Conservation (phyloP, 202 grass and related monocot genomes). For the Setaria italica region DNA sequence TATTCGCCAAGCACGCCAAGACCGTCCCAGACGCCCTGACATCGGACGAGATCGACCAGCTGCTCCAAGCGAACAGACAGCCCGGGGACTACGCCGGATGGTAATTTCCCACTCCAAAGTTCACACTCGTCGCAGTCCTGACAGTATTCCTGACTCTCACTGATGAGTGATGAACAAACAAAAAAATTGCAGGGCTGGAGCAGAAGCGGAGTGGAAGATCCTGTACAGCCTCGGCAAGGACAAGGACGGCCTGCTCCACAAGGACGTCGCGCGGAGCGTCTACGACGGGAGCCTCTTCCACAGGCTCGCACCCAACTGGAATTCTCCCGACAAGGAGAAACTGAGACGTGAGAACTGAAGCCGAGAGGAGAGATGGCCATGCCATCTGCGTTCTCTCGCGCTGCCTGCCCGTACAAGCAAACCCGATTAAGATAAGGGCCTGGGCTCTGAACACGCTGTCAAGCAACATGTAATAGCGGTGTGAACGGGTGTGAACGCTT, state of each 20-base stretch:
- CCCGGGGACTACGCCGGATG: slow-evolving; percentile 58
- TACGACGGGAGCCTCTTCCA: slow-evolving; percentile 81
- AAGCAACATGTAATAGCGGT: neutral
- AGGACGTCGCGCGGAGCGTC: slow-evolving; percentile 55
- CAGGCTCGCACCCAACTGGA: slow-evolving; percentile 49
- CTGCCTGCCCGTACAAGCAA: neutral
- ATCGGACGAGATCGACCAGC: slow-evolving; percentile 60
- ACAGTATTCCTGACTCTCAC: too few species aligned
- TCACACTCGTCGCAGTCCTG: too few species aligned
- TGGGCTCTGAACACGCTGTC: slow-evolving; percentile 13
- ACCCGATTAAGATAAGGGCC: neutral
- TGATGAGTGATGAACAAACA: too few species aligned
- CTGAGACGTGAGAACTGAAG: slow-evolving; percentile 21
- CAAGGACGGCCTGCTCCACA: slow-evolving; percentile 70
- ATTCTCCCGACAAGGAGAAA: neutral
- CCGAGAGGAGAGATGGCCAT: neutral
- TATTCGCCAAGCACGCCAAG: slow-evolving; percentile 70
- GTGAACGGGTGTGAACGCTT: slow-evolving; percentile 40
- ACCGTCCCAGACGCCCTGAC: slow-evolving; percentile 70
- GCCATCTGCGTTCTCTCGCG: neutral
- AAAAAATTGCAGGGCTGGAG: slow-evolving; percentile 39
- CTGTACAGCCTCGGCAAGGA: slow-evolving; percentile 71
- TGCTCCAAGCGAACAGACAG: slow-evolving; percentile 56
- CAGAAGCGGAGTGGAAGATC: slow-evolving; percentile 63
- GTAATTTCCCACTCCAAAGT: slow-evolving; percentile 37